Conservation (phyloP, 2,329 filamentous ascomycete genomes). For the Plectosphaerella cucumerina region DNA sequence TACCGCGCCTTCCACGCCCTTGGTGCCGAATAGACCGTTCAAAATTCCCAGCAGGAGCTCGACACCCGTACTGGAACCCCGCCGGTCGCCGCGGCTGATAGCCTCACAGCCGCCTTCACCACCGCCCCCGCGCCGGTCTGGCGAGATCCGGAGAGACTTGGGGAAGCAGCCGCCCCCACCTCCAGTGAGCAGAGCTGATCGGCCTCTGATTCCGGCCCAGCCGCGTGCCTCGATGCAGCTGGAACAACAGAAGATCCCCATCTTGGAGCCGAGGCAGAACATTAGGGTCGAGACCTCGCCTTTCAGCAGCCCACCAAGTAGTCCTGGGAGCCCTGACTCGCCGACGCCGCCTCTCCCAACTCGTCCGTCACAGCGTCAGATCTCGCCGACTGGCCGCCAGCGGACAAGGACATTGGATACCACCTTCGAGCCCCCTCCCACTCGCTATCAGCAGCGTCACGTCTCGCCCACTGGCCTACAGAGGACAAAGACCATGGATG, state of each 20-base stretch:
- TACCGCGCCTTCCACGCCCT: constrained; percentile 34
- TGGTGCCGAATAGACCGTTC: constrained; percentile 39
- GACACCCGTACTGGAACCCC: constrained; percentile 45
- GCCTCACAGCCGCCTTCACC: constrained; percentile 56
- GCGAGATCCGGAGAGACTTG: constrained; percentile 48
- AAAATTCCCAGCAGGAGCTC: constrained; percentile 52
- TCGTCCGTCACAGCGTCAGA: constrained; percentile 27
- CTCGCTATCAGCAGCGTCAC: constrained; percentile 1
- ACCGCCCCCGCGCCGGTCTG: constrained; percentile 60
- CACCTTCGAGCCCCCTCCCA: constrained; percentile 47
- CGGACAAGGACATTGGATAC: constrained; percentile 27
- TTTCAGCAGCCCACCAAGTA: constrained; percentile 81
- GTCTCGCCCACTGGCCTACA: constrained; percentile 17
- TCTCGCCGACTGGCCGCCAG: constrained; percentile 17
- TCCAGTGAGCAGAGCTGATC: constrained; percentile 75
- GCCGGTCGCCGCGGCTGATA: constrained; percentile 42
- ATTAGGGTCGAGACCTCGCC: constrained; percentile 59
- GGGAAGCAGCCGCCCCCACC: constrained; percentile 53
- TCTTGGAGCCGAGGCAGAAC: constrained; percentile 28
- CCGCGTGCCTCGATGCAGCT: constrained; percentile 18
- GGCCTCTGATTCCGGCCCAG: constrained; percentile 37
- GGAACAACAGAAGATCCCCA: constrained; percentile 9
- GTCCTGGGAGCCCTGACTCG: constrained; percentile 56
- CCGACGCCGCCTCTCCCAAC: constrained; percentile 46
- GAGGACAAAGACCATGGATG: constrained; percentile 26